Percentiles rank a stretch among this genome's conserved stretches.
phyloP scores from a whole-genome alignment of 1,284 basidiomycete species.

The Ceratobasidium sp. region DNA sequence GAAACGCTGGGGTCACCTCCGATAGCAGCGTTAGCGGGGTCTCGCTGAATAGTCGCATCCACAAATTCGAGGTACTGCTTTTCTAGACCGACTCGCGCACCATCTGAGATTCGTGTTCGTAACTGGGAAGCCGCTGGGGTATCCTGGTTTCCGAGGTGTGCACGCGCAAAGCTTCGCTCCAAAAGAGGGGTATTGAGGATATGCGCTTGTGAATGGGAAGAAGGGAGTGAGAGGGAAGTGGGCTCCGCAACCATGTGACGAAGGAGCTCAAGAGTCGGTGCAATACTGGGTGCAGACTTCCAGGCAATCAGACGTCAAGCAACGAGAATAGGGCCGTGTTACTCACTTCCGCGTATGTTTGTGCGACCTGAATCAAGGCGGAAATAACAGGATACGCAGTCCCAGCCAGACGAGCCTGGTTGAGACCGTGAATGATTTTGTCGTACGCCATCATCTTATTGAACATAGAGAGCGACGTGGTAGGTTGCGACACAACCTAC shows the following conservation, averaged over 20 bases:
- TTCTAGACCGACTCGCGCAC: slow-evolving; percentile 81
- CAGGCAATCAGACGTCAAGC: slow-evolving; percentile 7
- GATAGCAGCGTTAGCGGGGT: slow-evolving; percentile 87
- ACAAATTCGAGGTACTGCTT: slow-evolving; percentile 89
- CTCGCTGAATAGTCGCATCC: slow-evolving; percentile 85
- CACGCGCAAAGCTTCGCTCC: slow-evolving; percentile 78
- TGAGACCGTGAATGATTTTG: slow-evolving; percentile 80
- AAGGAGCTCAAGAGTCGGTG: slow-evolving; percentile 78
- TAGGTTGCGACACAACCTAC: slow-evolving; percentile 52
- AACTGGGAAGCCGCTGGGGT: slow-evolving; percentile 73
- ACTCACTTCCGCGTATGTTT: slow-evolving; percentile 70
- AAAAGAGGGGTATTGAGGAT: slow-evolving; percentile 80
- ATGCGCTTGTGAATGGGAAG: slow-evolving; percentile 81
- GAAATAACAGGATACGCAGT: slow-evolving; percentile 82
- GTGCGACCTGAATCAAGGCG: slow-evolving; percentile 73
- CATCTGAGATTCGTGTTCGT: slow-evolving; percentile 78
- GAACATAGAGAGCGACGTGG: slow-evolving; percentile 82
- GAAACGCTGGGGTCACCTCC: slow-evolving; percentile 92
- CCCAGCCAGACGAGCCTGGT: slow-evolving; percentile 76
- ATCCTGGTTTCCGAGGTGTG: slow-evolving; percentile 78
- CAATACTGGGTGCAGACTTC: slow-evolving; percentile 53
- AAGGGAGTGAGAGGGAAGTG: slow-evolving; percentile 67
- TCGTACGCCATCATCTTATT: slow-evolving; percentile 97
- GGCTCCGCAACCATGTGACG: slow-evolving; percentile 78
- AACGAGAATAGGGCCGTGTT: slow-evolving; percentile 40